A percentile compares a stretch with the other conserved stretches of the same genome.
Conservation (phyloP, 805 yeast species). For the Lachancea mirantina region DNA sequence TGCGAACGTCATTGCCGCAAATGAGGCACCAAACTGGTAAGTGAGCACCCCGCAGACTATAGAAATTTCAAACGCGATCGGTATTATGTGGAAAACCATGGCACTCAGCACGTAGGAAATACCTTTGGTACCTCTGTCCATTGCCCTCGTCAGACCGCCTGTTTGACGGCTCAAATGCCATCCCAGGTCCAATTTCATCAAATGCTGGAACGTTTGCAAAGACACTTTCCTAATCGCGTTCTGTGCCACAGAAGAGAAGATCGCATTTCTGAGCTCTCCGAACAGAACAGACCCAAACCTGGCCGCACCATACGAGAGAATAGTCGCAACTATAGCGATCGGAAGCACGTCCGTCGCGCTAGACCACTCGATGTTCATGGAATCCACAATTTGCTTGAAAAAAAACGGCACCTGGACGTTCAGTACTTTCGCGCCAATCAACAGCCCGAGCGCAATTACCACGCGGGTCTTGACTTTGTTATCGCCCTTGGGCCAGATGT, state of each 20-base stretch:
- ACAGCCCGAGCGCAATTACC: constrained; percentile 59
- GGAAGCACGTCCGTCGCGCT: constrained; percentile 53
- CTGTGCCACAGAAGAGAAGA: constrained; percentile 93
- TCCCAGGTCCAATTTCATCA: constrained; percentile 75
- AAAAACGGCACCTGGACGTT: constrained; percentile 96
- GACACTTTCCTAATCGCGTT: constrained; percentile 89
- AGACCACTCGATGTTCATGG: constrained; percentile 87
- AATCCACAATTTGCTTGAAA: constrained; percentile 82
- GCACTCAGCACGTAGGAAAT: constrained; percentile 87
- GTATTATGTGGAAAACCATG: constrained; percentile 95
- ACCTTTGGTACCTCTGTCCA: constrained; percentile 97
- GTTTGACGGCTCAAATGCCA: constrained; percentile 91
- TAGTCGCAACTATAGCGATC: constrained; percentile 49
- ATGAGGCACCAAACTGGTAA: constrained; percentile 81
- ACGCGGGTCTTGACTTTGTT: constrained; percentile 66
- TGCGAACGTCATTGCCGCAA: constrained; percentile 79
- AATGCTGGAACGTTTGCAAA: constrained; percentile 73
- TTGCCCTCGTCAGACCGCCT: constrained; percentile 93
- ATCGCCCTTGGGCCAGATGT: constrained; percentile 77
- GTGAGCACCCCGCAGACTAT: constrained; percentile 92
- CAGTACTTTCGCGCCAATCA: constrained; percentile 73
- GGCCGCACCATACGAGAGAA: constrained; percentile 87
- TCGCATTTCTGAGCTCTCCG: constrained; percentile 92
- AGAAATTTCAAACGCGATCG: constrained; percentile 84
- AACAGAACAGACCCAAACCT: constrained; percentile 90